Base-by-base conservation (phyloP, 495 filamentous ascomycete genomes). In the Neurospora tetrasperma region DNA sequence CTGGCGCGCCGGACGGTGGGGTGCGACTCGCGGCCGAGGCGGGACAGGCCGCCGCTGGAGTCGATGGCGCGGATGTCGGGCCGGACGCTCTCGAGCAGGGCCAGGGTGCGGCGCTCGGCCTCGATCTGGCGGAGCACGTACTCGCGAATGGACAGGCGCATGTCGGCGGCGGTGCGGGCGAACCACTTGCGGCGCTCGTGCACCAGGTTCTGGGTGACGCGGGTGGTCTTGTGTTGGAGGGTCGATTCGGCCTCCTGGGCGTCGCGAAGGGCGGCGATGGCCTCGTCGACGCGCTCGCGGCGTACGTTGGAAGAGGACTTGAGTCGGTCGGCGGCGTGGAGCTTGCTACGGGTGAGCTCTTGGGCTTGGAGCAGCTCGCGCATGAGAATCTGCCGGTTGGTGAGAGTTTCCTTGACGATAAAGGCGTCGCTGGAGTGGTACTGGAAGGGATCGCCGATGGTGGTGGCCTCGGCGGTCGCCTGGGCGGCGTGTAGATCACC, bases 321-420 rank as follows among this genome's bases (percentile, higher is more conserved):
- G 74, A 99, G 86, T 18, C 95, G 90, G 79, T 98, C 94, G 12
- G 94, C 93, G 0, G 94, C 94, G 73, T 89, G 87, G 31, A 92
- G 88, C 78, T 93, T 94, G 80, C 87, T 92, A 48, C 90, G 88
- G 9, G 94, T 92, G 54, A 83, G 83, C 78, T 95, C 91, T 78
- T 97, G 92, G 4, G 96, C 94, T 80, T 96, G 91, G 38, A 97
- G 80, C 62, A 98, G 88, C 75, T 99, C 96, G 69, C 96, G 93
- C 42, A 98, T 91, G n/a, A 99, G 87, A 78, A 99, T 97, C 81
- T 99, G 96, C 4, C 96, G 91, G 83, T 99, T 99, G 23, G 96
- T 99, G 75, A 99, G 88, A 31, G 95, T 98, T 79, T 99, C 96
- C 82, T 99, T 99, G 75, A 99, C 96, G 78, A 98, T 97, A 79